phyloP scores from a whole-genome alignment of 306 rosid genomes.

The Rosa multiflora region DNA sequence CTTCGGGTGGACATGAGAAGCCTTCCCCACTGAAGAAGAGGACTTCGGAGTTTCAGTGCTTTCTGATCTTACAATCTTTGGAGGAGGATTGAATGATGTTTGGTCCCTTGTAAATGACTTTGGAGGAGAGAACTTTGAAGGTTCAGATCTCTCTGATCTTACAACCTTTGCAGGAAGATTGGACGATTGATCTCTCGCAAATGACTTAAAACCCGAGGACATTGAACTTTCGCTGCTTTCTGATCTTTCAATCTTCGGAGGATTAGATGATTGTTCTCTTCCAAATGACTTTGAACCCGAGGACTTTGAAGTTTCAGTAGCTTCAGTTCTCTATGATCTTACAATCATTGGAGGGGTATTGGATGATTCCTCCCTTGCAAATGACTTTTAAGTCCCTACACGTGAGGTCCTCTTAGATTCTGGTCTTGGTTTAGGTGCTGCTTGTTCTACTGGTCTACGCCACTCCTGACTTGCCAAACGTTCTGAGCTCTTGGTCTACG shows the following conservation, averaged over 20 bases:
- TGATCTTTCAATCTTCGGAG: constrained; percentile 33
- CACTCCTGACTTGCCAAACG: constrained; percentile 21
- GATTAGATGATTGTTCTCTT: constrained; percentile 18
- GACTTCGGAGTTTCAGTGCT: constrained; percentile 23
- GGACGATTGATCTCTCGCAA: constrained; percentile 5
- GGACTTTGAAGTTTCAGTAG: constrained; percentile 29
- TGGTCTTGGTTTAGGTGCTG: constrained; percentile 30
- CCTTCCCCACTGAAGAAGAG: constrained; percentile 34
- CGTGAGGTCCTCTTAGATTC: constrained; percentile 34
- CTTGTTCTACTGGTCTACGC: constrained; percentile 16
- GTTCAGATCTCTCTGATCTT: constrained; percentile 32
- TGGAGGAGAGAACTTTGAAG: constrained; percentile 13
- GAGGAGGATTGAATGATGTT: constrained; percentile 10
- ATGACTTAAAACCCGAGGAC: constrained; percentile 18
- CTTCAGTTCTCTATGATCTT: constrained; percentile 31
- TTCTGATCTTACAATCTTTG: constrained; percentile 29
- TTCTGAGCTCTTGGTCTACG: constrained; percentile 40
- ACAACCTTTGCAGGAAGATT: constrained; percentile 28
- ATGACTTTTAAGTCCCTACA: constrained; percentile 27
- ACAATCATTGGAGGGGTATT: constrained; percentile 29
- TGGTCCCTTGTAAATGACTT: constrained; percentile 10
- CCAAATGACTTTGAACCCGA: constrained; percentile 16
- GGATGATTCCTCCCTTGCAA: constrained; percentile 10
- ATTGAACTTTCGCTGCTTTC: constrained; percentile 37
- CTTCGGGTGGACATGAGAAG: constrained; percentile 81